Evolutionary conservation across 495 filamentous ascomycete genomes (phyloP).

Genomic region (Neurospora sp.): DNA sequence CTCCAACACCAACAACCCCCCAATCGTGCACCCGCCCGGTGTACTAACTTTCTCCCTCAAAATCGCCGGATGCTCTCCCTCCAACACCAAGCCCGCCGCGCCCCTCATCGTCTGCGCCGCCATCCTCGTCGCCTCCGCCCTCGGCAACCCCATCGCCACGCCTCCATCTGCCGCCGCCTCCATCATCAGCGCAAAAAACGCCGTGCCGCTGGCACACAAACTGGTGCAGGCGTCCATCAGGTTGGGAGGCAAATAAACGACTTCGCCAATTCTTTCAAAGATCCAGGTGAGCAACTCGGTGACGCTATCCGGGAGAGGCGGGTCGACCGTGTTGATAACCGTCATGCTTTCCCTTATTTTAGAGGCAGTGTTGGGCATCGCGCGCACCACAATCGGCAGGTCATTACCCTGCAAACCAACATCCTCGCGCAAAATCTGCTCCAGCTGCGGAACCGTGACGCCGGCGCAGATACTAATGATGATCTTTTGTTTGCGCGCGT

Average conservation of each 20-base stretch:
- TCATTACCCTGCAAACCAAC: no score
- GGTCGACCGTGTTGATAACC: constrained; percentile 53
- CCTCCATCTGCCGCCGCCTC: constrained; percentile 70
- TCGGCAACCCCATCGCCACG: constrained; percentile 69
- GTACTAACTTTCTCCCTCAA: constrained; percentile 70
- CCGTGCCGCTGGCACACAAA: constrained; percentile 68
- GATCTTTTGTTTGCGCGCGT: constrained; percentile 49
- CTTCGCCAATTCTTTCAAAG: constrained; percentile 60
- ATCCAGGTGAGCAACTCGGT: constrained; percentile 62
- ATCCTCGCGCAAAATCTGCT: constrained; percentile 44
- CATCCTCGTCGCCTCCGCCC: constrained; percentile 69
- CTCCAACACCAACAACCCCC: constrained; percentile 64
- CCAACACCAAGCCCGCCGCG: constrained; percentile 58
- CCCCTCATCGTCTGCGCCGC: constrained; percentile 71
- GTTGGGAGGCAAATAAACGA: constrained; percentile 50
- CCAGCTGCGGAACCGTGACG: constrained; percentile 56
- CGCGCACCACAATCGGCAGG: constrained; percentile 53
- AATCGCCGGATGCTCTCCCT: constrained; percentile 67
- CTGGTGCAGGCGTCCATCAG: constrained; percentile 68
- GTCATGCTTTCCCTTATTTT: constrained; percentile 73
- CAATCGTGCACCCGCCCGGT: constrained; percentile 73
- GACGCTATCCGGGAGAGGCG: constrained; percentile 43
- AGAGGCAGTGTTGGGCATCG: constrained; percentile 76
- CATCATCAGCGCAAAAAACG: constrained; percentile 68
- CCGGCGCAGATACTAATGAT: constrained; percentile 80